Evolutionary conservation across 2,329 filamentous ascomycete genomes (phyloP).

Genomic region (Cordyceps pruinosa): DNA sequence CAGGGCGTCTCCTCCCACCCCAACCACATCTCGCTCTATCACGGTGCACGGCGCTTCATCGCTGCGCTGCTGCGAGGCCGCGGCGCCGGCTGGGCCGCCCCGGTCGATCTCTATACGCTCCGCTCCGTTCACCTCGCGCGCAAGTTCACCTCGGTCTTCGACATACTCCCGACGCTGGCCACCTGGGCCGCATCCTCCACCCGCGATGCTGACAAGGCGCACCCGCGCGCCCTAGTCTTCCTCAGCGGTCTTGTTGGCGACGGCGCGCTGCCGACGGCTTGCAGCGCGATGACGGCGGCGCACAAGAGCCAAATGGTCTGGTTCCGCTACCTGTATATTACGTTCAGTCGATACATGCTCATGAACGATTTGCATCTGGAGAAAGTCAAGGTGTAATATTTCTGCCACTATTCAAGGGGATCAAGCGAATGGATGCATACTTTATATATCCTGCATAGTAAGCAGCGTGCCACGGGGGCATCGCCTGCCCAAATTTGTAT

Average conservation of each 20-base stretch:
- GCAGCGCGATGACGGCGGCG: constrained; percentile 80
- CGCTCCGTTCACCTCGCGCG: constrained; percentile 63
- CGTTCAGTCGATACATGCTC: constrained; percentile 86
- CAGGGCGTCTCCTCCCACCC: constrained; percentile 78
- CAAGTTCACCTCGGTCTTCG: constrained; percentile 76
- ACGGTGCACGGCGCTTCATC: constrained; percentile 71
- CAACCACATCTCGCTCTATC: constrained; percentile 86
- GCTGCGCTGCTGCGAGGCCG: constrained; percentile 56
- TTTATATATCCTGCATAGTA: background rate
- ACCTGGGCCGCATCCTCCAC: constrained; percentile 41
- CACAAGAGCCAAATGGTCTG: constrained; percentile 97
- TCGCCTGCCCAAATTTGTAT: background rate
- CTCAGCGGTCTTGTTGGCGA: constrained; percentile 61
- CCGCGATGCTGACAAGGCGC: constrained; percentile 22
- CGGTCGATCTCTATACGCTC: constrained; percentile 81
- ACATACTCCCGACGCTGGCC: constrained; percentile 64
- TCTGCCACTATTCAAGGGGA: background rate
- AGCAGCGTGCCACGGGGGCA: background rate
- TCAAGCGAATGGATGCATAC: background rate
- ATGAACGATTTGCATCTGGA: constrained; percentile 74
- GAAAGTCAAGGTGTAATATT: constrained; percentile 21
- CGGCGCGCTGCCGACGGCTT: constrained; percentile 50
- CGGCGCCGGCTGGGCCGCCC: constrained; percentile 57
- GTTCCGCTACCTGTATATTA: constrained; percentile 97
- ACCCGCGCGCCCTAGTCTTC: constrained; percentile 58